Evolutionary conservation across 257 asterid genomes (phyloP).

Genomic region (Nicotiana sylvestris): DNA sequence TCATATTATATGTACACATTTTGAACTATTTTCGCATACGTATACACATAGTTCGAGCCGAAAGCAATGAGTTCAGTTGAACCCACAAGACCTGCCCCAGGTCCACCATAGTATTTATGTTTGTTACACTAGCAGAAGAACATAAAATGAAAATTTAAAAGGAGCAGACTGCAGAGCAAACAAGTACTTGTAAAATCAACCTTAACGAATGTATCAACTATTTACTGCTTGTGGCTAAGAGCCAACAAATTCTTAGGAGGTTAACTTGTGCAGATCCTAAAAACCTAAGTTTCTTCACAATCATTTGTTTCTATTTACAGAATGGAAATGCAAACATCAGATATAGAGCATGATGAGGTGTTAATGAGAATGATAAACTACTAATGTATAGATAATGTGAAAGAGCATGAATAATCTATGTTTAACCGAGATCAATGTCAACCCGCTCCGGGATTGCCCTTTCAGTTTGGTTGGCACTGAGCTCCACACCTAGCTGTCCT

Average conservation of each 20-base stretch:
- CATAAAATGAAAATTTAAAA: not conserved
- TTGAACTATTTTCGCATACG: not conserved
- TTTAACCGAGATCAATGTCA: conserved; percentile 63
- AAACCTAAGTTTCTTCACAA: conserved; percentile 32
- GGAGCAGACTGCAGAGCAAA: not conserved
- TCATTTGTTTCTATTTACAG: conserved; percentile 34
- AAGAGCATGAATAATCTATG: not conserved
- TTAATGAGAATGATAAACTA: not conserved
- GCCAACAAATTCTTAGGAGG: conserved; percentile 21
- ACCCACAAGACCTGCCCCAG: not conserved
- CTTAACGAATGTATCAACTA: conserved; percentile 22
- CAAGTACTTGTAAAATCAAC: not conserved
- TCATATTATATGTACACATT: not conserved
- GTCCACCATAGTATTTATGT: not conserved
- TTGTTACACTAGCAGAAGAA: not conserved
- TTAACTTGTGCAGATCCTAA: conserved; percentile 27
- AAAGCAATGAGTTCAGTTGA: not conserved
- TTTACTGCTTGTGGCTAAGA: conserved; percentile 20
- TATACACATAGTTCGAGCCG: not conserved
- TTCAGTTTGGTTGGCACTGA: conserved; percentile 56
- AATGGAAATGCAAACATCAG: conserved; percentile 23
- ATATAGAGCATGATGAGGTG: not conserved
- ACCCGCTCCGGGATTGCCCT: conserved; percentile 80
- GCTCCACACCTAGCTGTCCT: conserved; percentile 94
- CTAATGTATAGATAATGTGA: conserved; percentile 8